Conservation (phyloP, 2,329 filamentous ascomycete species). For the Colletotrichum australisinense region DNA sequence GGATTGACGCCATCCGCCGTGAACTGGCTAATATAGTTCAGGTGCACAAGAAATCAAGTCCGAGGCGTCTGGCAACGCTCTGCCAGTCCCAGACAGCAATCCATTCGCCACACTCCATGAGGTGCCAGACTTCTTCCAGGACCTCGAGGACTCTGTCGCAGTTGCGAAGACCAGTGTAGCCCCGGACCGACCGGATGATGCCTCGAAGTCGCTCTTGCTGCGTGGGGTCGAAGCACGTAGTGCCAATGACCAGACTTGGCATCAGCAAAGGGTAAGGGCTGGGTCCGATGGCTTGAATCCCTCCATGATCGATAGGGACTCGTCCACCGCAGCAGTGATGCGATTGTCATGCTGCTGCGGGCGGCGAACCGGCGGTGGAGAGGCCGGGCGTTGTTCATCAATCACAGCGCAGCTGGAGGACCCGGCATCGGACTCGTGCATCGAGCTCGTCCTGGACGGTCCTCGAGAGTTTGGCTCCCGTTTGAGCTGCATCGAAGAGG, state of each 20-base stretch:
- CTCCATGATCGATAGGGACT: constrained; percentile 66
- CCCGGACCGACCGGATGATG: constrained; percentile 62
- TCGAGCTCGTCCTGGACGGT: constrained; percentile 52
- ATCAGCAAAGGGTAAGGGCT: constrained; percentile 70
- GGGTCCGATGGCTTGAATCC: constrained; percentile 68
- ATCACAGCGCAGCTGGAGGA: constrained; percentile 26
- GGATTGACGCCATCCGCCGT: background rate
- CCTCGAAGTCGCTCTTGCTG: constrained; percentile 65
- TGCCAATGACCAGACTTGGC: constrained; percentile 70
- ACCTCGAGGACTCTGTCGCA: constrained; percentile 65
- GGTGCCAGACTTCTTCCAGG: constrained; percentile 68
- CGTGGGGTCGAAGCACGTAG: constrained; percentile 64
- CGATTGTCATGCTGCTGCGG: constrained; percentile 61
- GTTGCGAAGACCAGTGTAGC: constrained; percentile 71
- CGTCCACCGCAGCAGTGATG: constrained; percentile 66
- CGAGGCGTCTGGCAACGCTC: constrained; percentile 62
- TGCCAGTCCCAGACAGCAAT: constrained; percentile 74
- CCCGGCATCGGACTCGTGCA: constrained; percentile 46
- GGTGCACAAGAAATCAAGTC: constrained; percentile 66
- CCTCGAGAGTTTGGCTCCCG: constrained; percentile 46
- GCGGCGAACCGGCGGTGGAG: constrained; percentile 59
- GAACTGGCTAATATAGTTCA: constrained; percentile 39
- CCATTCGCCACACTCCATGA: constrained; percentile 70
- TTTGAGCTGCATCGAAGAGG: constrained; percentile 42
- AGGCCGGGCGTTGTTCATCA: constrained; percentile 41